Conservation (phyloP, 2,329 filamentous ascomycete genomes). For the Penicillium sp. region DNA sequence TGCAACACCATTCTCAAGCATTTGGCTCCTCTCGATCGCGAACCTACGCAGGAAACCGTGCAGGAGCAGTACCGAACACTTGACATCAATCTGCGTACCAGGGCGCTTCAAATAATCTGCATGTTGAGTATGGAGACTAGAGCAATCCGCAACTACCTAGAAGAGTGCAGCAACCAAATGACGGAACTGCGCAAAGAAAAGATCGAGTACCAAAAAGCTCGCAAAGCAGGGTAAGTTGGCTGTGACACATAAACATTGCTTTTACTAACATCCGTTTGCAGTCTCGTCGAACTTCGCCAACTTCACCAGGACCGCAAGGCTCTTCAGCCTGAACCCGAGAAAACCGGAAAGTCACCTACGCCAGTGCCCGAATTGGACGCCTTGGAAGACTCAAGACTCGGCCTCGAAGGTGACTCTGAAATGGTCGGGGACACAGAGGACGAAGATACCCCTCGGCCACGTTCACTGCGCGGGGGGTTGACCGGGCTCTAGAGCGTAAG, state of each 20-base stretch:
- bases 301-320: conserved; percentile 48
- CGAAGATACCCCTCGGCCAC: conserved; percentile 56
- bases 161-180: conserved; percentile 90
- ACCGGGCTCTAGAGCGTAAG: conserved; percentile 70
- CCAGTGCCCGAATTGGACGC: conserved; percentile 42
- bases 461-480: conserved; percentile 61
- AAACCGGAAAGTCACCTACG: conserved; percentile 40
- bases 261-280: conserved; percentile 20
- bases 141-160: conserved; percentile 80
- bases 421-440: conserved; percentile 67
- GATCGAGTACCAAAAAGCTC: conserved; percentile 81
- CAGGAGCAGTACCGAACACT: conserved; percentile 67
- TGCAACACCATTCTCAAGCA: conserved; percentile 77
- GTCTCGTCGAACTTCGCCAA: conserved; percentile 45
- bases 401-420: conserved; percentile 58
- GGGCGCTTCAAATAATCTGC: conserved; percentile 78
- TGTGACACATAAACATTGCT: conserved; percentile 2
- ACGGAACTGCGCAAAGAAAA: conserved; percentile 92
- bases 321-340: conserved; percentile 44
- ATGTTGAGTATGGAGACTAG: conserved; percentile 83
- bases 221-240: conserved; percentile 56
- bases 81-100: conserved; percentile 77
- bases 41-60: conserved; percentile 72
- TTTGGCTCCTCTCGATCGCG: conserved; percentile 72
- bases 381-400: conserved; percentile 40